These are phyloP conservation scores for Diutina siamensis DNA, from an alignment of 1,139 yeast species.

Conservation along the genomic window DNA sequence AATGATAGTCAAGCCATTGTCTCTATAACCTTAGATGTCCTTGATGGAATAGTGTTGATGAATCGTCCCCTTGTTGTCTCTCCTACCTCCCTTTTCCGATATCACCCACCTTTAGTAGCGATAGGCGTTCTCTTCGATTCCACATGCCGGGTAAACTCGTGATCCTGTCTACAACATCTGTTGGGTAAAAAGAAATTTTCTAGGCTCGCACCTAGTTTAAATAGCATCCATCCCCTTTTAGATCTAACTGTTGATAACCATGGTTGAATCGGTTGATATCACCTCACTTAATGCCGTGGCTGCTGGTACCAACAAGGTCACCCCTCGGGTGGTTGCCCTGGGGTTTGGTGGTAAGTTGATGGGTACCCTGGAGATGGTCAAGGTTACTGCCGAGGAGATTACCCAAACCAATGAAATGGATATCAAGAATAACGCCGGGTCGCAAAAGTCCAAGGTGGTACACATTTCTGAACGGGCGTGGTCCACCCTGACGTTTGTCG, in stretches of 20 bases:
- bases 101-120: too few relatives aligned
- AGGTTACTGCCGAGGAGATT: constrained; percentile 52
- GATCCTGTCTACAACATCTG: constrained; percentile 1
- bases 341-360: constrained; percentile 68
- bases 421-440: constrained; percentile 40
- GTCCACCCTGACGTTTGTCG: constrained; percentile 73
- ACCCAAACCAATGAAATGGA: constrained; percentile 36
- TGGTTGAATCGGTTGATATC: constrained; percentile 51
- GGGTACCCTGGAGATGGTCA: constrained; percentile 68
- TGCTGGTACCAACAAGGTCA: constrained; percentile 68
- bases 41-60: too few relatives aligned
- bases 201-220: background rate
- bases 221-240: background rate
- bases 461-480: constrained; percentile 92
- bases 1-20: too few relatives aligned
- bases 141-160: background rate
- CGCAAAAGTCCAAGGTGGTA: constrained; percentile 32
- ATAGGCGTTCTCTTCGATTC: too few relatives aligned
- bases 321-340: constrained; percentile 62
- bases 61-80: too few relatives aligned
- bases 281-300: constrained; percentile 78
- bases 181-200: constrained; percentile 6
- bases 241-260: background rate
- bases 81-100: too few relatives aligned
- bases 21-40: too few relatives aligned